A percentile compares a stretch with the other conserved stretches of the same genome.
phyloP scores from a whole-genome alignment of 2,329 filamentous ascomycete genomes.

The Verticillium nubilum region DNA sequence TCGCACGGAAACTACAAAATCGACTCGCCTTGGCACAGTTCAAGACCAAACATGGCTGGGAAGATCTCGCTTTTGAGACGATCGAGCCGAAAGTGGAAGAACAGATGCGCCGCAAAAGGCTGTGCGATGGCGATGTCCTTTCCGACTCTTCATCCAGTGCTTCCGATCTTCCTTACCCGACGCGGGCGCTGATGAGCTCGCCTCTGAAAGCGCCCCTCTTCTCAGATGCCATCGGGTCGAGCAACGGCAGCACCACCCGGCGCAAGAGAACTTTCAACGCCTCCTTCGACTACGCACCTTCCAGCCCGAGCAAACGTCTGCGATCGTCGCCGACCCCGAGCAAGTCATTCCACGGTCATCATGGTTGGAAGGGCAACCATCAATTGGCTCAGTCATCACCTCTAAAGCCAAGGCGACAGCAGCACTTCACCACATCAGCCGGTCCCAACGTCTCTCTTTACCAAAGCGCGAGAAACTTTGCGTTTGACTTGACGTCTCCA shows the following conservation, averaged over 20 bases:
- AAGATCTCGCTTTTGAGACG: conserved; percentile 78
- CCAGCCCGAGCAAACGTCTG: conserved; percentile 63
- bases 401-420: conserved; percentile 68
- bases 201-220: conserved; percentile 79
- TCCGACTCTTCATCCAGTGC: conserved; percentile 84
- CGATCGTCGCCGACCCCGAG: conserved; percentile 59
- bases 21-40: conserved; percentile 92
- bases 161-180: conserved; percentile 69
- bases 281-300: conserved; percentile 48
- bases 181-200: conserved; percentile 70
- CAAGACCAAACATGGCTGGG: conserved; percentile 94
- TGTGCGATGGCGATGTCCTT: conserved; percentile 65
- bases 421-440: conserved; percentile 67
- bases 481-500: conserved; percentile 55
- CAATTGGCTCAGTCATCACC: conserved; percentile 82
- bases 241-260: conserved; percentile 60
- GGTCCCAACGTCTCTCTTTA: conserved; percentile 76
- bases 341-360: conserved; percentile 32
- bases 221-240: conserved; percentile 73
- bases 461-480: conserved; percentile 62
- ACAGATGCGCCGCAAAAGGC: conserved; percentile 68
- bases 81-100: conserved; percentile 82
- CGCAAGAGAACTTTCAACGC: conserved; percentile 59
- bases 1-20: conserved; percentile 88
- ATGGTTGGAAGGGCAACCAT: conserved; percentile 70